Evolutionary conservation across 2,329 filamentous ascomycete genomes (phyloP).

Genomic region (Polychaeton citri): DNA sequence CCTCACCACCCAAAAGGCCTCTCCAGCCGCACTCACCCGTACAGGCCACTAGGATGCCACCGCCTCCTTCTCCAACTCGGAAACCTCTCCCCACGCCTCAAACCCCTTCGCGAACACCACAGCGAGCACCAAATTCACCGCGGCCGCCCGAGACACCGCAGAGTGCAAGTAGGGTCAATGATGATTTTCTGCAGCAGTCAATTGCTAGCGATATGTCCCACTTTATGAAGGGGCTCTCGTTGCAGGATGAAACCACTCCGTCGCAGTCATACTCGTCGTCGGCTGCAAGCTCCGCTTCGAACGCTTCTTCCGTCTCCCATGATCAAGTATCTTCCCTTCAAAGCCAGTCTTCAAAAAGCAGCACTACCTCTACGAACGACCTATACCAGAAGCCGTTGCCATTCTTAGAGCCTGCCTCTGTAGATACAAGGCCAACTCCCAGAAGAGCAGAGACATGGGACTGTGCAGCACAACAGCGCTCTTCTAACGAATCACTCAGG

Average conservation of each 20-base stretch:
- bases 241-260: slow-evolving; percentile 18
- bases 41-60: slow-evolving; percentile 29
- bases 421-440: not conserved
- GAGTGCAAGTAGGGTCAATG: slow-evolving; percentile 21
- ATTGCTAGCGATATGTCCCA: slow-evolving; percentile 31
- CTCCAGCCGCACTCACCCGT: slow-evolving; percentile 23
- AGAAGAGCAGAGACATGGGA: slow-evolving; percentile 1
- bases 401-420: slow-evolving; percentile 11
- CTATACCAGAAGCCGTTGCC: slow-evolving; percentile 21
- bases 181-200: slow-evolving; percentile 35
- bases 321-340: not conserved
- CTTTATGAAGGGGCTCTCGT: slow-evolving; percentile 21
- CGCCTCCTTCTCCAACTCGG: slow-evolving; percentile 34
- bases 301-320: not conserved
- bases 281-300: not conserved
- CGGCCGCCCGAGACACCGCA: slow-evolving; percentile 19
- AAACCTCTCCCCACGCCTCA: slow-evolving; percentile 19
- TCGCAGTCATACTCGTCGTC: not conserved
- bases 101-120: slow-evolving; percentile 2
- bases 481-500: slow-evolving; percentile 4
- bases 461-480: slow-evolving; percentile 1
- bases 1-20: slow-evolving; percentile 30
- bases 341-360: not conserved
- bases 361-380: slow-evolving; percentile 1
- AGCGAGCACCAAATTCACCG: slow-evolving; percentile 18